Evolutionary conservation across 179 eudicot species (phyloP).

Genomic region (Sideroxylon spinosum): DNA sequence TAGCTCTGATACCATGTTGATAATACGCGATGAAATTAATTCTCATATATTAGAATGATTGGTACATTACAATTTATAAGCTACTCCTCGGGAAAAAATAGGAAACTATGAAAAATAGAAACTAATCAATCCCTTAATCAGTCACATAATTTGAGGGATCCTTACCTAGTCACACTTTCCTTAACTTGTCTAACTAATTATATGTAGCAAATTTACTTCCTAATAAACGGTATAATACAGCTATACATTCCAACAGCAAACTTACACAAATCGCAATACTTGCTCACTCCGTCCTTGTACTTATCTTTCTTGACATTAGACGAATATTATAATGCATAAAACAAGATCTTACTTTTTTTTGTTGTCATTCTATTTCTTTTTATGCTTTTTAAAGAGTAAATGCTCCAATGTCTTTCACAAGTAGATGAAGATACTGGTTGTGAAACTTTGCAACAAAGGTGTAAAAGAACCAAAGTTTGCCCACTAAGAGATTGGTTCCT

Average conservation of each 20-base stretch:
- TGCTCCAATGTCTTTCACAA: constrained; percentile 11
- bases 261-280: neutral
- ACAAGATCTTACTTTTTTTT: constrained; percentile 8
- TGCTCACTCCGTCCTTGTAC: neutral
- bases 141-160: no score
- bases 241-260: neutral
- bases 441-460: constrained; percentile 11
- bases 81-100: no score
- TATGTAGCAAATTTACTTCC: no score
- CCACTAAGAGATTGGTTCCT: constrained; percentile 6
- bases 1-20: no score
- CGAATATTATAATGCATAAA: neutral
- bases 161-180: no score
- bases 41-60: no score
- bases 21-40: no score
- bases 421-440: constrained; percentile 12
- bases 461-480: constrained; percentile 4
- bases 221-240: no score
- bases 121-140: no score
- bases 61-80: no score
- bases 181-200: no score
- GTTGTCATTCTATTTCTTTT: constrained; percentile 8
- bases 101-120: no score
- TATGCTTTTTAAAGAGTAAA: neutral
- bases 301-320: neutral